Evolutionary conservation across 2,329 filamentous ascomycete genomes (phyloP), one percentile per base, ranked within the genome.

Genomic region (Diaporthe sp.): DNA sequence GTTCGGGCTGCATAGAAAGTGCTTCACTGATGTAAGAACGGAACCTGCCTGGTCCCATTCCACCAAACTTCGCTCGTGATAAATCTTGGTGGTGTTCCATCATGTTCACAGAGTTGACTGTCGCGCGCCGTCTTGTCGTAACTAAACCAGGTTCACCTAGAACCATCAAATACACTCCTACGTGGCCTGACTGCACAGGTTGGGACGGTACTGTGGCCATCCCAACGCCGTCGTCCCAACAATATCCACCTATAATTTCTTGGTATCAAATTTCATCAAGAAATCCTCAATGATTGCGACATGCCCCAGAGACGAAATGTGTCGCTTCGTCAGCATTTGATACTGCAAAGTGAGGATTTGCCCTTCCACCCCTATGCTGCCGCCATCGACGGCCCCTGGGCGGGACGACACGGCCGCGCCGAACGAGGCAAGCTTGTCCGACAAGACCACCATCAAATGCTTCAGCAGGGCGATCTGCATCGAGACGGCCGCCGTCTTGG

Each of bases 381-480:
- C 25, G 9, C 8, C n/a, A 7, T 9, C 39, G 22, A 22, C 2
- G 22, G 28, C 34, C 6, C 4, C 25, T 8, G 19, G 12, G 9
- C 34, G 31, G 37, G 70, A 44, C n/a, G 53, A 51, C 25, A 76
- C 34, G 1, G 46, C 67, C 15, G 28, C 19, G 22, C 67, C 46
- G 19, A 76, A 71, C 25, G 39, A 51, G 15, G 15, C 44, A 46
- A 75, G 58, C 34, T 42, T 67, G 19, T 44, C 72, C n/a, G 75
- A 57, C 39, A 85, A 73, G 0, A 78, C 77, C 17, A 77, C 71
- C 39, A 84, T 79, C 34, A 84, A 77, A 58, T 84, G 83, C 6
- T 82, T 75, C 4, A 85, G 42, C 77, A 84, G 79, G 3, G 81
- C 77, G 3, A 81, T 77, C 60, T 84, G 79, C 78, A 85, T 81